Base-by-base conservation (phyloP, 805 yeast genomes). In the Candida coquimbonensis region DNA sequence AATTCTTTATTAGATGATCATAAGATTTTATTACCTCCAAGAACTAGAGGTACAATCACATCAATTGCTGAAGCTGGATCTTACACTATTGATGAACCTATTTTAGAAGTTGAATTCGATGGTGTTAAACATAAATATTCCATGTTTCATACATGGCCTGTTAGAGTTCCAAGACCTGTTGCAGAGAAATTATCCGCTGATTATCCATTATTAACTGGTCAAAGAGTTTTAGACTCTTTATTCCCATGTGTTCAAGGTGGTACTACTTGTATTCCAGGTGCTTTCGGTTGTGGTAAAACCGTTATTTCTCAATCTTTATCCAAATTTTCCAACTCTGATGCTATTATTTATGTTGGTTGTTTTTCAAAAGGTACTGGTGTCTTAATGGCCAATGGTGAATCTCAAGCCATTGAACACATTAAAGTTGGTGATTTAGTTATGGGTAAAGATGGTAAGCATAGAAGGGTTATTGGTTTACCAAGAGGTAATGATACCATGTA, bases 181-280 rank as follows among this genome's bases (percentile, higher is more conserved):
- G 85, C 97, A 43, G 95, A 89, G 68, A 89, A 91, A 66, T 71
- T 88, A 52, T 73, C 95, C 50, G 98, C 99, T 38, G 93, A 91
- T 69, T 80, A 85, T 68, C 99, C 99, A 43, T 77, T 93, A 58
- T 78, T 93, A 60, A 93, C 99, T 17, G 99, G 99, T 61, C 99
- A 93, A 75, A 87, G 99, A 78, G 99, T 93, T 43, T 76, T 93
- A 67, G 99, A 93, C 70, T 83, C 99, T 29, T 78, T 93, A 54
- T 93, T 93, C 78, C 99, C 99, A 40, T 86, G 95, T 80, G 99
- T 93, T 59, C 99, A 93, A 75, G 99, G 99, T 73, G 99, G 99
- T 75, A 93, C 99, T 36, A 93, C 99, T 33, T 95, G 99, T 84
- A 93, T 93, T 67, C 99, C 99, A 40, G 99, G 99, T 72, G 99